These are phyloP conservation scores for Cruciata laevipes DNA, from an alignment of 257 asterid genomes.

Conservation along the genomic window DNA sequence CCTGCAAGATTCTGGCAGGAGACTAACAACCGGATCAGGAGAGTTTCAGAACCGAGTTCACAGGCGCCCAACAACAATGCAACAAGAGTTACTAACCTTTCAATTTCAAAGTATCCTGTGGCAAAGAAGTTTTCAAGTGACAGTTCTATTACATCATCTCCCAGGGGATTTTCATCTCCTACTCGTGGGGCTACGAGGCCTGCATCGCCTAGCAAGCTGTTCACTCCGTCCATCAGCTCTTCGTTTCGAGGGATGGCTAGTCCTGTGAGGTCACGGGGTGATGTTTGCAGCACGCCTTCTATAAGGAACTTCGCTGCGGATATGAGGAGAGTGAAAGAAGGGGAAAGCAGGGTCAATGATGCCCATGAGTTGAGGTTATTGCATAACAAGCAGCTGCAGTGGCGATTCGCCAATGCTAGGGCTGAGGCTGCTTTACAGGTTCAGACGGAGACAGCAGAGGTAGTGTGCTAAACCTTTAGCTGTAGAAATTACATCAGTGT, in stretches of 20 bases:
- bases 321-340: constrained; percentile 61
- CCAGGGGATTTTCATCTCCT: constrained; percentile 62
- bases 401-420: constrained; percentile 72
- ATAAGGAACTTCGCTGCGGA: constrained; percentile 53
- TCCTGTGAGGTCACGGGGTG: constrained; percentile 53
- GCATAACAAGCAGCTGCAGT: constrained; percentile 68
- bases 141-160: constrained; percentile 38
- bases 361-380: constrained; percentile 71
- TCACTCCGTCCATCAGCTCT: constrained; percentile 29
- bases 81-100: constrained; percentile 22
- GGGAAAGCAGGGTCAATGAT: constrained; percentile 53
- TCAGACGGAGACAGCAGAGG: constrained; percentile 64
- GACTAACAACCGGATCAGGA: constrained; percentile 27
- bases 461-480: constrained; percentile 19
- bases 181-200: constrained; percentile 53
- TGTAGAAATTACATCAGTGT: no score
- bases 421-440: constrained; percentile 43
- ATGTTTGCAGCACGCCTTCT: constrained; percentile 41
- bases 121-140: constrained; percentile 38
- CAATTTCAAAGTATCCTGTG: constrained; percentile 37
- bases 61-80: constrained; percentile 31
- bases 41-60: constrained; percentile 40
- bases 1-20: constrained; percentile 62
- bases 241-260: constrained; percentile 52
- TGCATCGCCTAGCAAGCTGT: constrained; percentile 55